Evolutionary conservation across 2,329 filamentous ascomycete species (phyloP).

Genomic region (Xylaria sp.): DNA sequence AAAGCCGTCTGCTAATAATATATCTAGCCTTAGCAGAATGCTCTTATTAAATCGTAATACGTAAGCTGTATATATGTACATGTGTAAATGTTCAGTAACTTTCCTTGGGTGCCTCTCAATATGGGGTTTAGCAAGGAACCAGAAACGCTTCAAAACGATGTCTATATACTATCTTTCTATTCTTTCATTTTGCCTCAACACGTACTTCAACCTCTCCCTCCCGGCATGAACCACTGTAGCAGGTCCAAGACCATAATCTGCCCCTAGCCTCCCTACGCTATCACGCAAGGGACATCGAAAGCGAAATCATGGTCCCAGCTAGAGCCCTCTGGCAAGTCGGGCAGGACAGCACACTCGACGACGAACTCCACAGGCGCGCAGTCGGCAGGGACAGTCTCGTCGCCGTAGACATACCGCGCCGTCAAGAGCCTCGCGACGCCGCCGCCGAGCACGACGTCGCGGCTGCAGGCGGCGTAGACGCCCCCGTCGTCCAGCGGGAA

Average conservation of each 20-base stretch:
- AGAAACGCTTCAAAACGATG: neutral
- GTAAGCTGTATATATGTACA: neutral
- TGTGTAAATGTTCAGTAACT: neutral
- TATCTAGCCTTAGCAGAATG: neutral
- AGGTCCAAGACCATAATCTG: neutral
- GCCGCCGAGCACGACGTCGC: conserved; percentile 13
- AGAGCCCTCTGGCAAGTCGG: conserved; percentile 18
- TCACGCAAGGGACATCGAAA: conserved; percentile 27
- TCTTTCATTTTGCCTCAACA: neutral
- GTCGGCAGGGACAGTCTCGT: conserved; percentile 21
- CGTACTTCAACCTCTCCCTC: too few species aligned
- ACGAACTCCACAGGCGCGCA: conserved; percentile 29
- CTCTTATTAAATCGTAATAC: neutral
- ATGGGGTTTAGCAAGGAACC: neutral
- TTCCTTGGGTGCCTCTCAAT: neutral
- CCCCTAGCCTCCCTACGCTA: neutral
- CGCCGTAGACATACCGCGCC: conserved; percentile 20
- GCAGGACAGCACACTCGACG: conserved; percentile 25
- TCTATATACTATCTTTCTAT: neutral
- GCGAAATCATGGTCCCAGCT: conserved; percentile 27
- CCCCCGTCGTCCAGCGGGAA: conserved; percentile 17
- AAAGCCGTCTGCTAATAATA: neutral
- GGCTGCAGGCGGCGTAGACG: conserved; percentile 9
- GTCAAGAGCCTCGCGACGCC: conserved; percentile 5
- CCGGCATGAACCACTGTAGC: too few species aligned